Conservation (phyloP, 75 land plant genomes). For the Pinus tabuliformis region DNA sequence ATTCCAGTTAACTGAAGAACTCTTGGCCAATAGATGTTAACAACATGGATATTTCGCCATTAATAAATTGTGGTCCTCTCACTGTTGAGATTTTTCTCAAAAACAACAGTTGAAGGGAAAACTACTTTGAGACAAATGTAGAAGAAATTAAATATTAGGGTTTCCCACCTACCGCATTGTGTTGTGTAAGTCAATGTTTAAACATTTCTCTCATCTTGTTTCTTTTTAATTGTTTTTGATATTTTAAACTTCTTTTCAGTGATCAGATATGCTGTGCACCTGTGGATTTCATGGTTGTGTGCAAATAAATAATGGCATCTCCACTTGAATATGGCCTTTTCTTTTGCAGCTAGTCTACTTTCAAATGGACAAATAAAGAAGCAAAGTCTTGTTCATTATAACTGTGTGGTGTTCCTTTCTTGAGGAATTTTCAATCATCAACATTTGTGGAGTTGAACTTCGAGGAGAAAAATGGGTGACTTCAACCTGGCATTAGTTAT, state of each 20-base stretch:
- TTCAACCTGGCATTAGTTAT: conserved; percentile 85
- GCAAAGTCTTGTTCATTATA: background rate
- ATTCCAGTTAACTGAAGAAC: no score
- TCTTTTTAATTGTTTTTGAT: background rate
- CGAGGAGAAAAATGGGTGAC: conserved; percentile 63
- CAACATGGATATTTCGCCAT: no score
- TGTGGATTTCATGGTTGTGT: background rate
- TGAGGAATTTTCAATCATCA: background rate
- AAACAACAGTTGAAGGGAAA: no score
- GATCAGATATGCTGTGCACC: no score
- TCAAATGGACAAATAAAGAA: background rate
- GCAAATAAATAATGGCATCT: background rate
- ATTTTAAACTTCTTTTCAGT: no score
- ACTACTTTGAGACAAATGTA: background rate
- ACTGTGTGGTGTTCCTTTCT: background rate
- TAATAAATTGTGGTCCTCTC: no score
- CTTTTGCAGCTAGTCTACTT: background rate
- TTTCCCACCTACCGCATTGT: background rate
- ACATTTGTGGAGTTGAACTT: background rate
- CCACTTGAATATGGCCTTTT: background rate
- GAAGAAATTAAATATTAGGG: background rate
- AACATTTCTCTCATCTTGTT: background rate
- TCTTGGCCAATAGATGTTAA: no score
- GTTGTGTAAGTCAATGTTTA: background rate
- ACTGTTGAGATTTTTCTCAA: no score